Evolutionary conservation across 495 filamentous ascomycete species (phyloP).

Genomic region (Hypoxylon crocopeplum): DNA sequence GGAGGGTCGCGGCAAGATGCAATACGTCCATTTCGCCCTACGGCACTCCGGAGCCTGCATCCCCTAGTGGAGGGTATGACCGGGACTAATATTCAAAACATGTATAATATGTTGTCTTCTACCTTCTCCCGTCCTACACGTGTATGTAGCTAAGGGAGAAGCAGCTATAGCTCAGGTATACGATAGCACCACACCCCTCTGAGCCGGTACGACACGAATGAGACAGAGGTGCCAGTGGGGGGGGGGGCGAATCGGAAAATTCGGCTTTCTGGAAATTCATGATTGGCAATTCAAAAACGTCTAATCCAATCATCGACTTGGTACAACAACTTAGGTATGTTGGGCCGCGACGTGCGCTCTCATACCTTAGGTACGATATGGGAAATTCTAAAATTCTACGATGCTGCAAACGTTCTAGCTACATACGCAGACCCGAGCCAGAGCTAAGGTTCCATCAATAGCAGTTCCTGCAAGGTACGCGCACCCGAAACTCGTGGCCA

Average conservation of each 20-base stretch:
- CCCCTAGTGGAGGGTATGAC: conserved; percentile 34
- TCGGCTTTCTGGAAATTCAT: conserved; percentile 20
- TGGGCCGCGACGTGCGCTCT: conserved; percentile 9
- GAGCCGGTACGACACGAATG: conserved; percentile 15
- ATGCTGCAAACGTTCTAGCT: conserved; percentile 7
- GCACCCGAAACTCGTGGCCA: conserved; percentile 22
- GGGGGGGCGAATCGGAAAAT: conserved; percentile 29
- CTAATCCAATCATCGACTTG: conserved; percentile 1
- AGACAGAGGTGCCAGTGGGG: background rate
- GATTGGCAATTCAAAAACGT: conserved; percentile 10
- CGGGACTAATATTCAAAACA: conserved; percentile 21
- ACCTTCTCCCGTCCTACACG: conserved; percentile 27
- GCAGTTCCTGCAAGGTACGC: conserved; percentile 34
- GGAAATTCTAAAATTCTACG: conserved; percentile 6
- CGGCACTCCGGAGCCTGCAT: conserved; percentile 31
- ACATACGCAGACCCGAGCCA: background rate
- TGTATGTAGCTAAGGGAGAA: conserved; percentile 13
- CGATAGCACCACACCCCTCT: conserved; percentile 32
- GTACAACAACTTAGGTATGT: conserved; percentile 5
- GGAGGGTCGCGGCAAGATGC: conserved; percentile 32
- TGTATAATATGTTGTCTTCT: conserved; percentile 27
- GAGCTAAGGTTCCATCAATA: conserved; percentile 24
- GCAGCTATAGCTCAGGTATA: conserved; percentile 16
- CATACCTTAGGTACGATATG: background rate
- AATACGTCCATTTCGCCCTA: conserved; percentile 29